These are phyloP conservation scores for Vigna hirtella DNA, from an alignment of 306 rosid species.

Conservation along the genomic window DNA sequence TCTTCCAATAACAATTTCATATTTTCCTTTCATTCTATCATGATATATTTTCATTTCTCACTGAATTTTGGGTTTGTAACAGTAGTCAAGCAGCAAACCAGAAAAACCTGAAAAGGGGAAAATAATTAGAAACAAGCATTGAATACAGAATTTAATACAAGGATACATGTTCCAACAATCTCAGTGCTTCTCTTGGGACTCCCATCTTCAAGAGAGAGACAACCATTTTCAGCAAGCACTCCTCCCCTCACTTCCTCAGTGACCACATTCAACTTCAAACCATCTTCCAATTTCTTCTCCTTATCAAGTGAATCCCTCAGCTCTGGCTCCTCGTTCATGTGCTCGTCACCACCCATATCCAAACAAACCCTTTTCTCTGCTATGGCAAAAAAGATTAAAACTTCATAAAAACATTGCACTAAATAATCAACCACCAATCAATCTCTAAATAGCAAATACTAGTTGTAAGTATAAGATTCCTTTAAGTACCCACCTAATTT, in stretches of 20 bases:
- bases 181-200: conserved; percentile 44
- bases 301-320: conserved; percentile 40
- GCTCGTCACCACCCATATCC: conserved; percentile 61
- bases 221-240: conserved; percentile 51
- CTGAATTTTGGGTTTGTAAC: too few species aligned
- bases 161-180: conserved; percentile 60
- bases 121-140: background rate
- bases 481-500: too few species aligned
- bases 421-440: background rate
- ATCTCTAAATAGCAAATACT: too few species aligned
- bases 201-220: conserved; percentile 40
- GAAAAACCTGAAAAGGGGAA: conserved; percentile 2
- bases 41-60: too few species aligned
- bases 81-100: conserved; percentile 2
- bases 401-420: background rate
- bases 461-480: too few species aligned
- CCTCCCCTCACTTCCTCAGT: conserved; percentile 46
- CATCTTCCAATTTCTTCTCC: conserved; percentile 50
- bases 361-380: conserved; percentile 25
- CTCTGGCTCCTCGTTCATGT: conserved; percentile 39
- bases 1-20: too few species aligned
- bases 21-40: too few species aligned
- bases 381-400: conserved; percentile 34
- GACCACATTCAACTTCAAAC: conserved; percentile 45
- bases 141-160: conserved; percentile 37